Conservation (phyloP, 306 rosid species). For the Castanopsis chinensis region DNA sequence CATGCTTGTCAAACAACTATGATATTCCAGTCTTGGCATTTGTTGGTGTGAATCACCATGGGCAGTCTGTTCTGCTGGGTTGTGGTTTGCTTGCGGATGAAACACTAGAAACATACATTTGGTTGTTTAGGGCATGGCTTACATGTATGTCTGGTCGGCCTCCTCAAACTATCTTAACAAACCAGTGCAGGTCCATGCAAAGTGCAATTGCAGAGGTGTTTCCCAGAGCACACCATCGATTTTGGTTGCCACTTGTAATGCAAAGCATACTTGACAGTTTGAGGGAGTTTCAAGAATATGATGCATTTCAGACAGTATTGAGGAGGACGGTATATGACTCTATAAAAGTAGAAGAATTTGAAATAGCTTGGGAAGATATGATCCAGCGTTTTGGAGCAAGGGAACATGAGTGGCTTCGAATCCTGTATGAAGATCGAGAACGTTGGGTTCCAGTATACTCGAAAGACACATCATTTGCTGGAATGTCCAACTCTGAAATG, state of each 20-base stretch:
- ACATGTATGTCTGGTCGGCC: conserved; percentile 93
- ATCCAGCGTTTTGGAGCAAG: conserved; percentile 59
- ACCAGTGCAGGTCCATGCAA: conserved; percentile 62
- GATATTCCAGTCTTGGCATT: conserved; percentile 78
- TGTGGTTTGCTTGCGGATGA: conserved; percentile 89
- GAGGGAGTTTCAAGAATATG: conserved; percentile 60
- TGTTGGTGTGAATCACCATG: conserved; percentile 91
- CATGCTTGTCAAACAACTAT: conserved; percentile 71
- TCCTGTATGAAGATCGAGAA: conserved; percentile 69
- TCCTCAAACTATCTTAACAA: conserved; percentile 83
- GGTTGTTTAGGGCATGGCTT: conserved; percentile 97
- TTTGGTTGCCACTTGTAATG: conserved; percentile 56
- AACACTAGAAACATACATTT: conserved; percentile 68
- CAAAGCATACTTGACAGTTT: conserved; percentile 67
- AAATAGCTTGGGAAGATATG: conserved; percentile 76
- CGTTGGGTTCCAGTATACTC: conserved; percentile 81
- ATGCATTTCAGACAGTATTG: conserved; percentile 56
- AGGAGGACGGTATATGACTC: conserved; percentile 51
- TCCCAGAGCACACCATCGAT: conserved; percentile 84
- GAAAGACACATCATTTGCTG: conserved; percentile 82
- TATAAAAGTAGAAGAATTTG: conserved; percentile 76
- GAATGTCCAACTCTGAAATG: conserved; percentile 53
- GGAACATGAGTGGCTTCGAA: conserved; percentile 54
- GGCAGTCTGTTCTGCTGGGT: conserved; percentile 66
- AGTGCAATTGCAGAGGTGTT: conserved; percentile 85